Base-by-base conservation (phyloP, 257 asterid genomes). In the Fraxinus cuspidata region DNA sequence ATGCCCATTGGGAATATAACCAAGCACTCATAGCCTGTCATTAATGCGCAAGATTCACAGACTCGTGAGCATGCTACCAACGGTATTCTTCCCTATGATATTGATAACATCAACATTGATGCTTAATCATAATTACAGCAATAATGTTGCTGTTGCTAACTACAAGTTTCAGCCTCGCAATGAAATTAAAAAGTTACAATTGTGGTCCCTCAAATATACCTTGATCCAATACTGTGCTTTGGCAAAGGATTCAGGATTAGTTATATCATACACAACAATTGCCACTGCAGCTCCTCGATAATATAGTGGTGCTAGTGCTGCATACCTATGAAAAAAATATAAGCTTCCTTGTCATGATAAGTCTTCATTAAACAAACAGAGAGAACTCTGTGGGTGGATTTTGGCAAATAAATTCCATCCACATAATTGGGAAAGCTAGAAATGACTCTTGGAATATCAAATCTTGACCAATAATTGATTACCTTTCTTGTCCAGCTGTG, bases 401-500 rank as follows among this genome's bases (percentile, higher is more conserved):
- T 60, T 28, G 28, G 35, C 38, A 32, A 23, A 60, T 27, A 71
- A 21, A 74, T 42, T 37, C 77, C 51, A 70, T 32, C 51, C 37
- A 4, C 51, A 64, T 0, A 64, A 29, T 12, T 27, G 73, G 42
- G 38, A 34, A 5, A 21, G 0, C 29, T 37, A 37, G 25, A 78
- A 74, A 78, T 40, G 27, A 29, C 25, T 42, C 66, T 65, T 25
- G 13, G 67, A 29, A 18, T 27, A 35, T 74, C 53, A 78, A 76
- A 73, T 51, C 68, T 60, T 37, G 38, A 74, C 72, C 38, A 11
- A 23, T 25, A 72, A 47, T 18, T 16, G 10, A 68, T 31, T 74
- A 96, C 99, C 99, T 96, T 84, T 96, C 99, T 85, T 96, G 99
- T 34, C 99, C 99, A 11, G 99, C 99, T 49, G 99, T 96, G 79